Evolutionary conservation across 805 yeast species (phyloP), one percentile per base, ranked within the genome.

Genomic region (Maudiozyma barnettii): DNA sequence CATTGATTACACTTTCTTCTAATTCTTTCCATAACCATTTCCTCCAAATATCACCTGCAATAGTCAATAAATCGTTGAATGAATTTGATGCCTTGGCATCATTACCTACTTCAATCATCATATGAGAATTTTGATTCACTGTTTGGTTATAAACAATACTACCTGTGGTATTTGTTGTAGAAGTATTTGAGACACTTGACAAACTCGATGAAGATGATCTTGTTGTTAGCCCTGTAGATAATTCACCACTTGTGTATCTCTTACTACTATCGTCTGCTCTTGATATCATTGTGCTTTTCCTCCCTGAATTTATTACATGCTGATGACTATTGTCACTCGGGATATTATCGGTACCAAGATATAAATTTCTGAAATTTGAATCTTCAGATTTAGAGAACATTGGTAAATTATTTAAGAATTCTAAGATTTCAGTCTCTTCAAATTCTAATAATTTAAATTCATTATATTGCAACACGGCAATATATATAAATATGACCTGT

Each of bases 1-100:
- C 56, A 43, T 45, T 47, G 16, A 46, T 43, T 3, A 55, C 53
- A 44, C 54, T 58, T 37, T 78, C 83, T 55, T 74, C 70, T 54
- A 75, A 67, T 59, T 79, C 84, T 48, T 70, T 66, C 73, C 79
- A 85, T 37, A 84, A 67, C 86, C 91, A 85, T 56, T 80, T 82
- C 53, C 96, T 72, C 95, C 95, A 87, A 39, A 84, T 70, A 58
- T 87, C 95, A 30, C 95, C 95, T 2, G 95, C 90, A 61, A 82
- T 90, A 47, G 70, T 68, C 39, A 86, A 73, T 26, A 87, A 73
- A 53, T 81, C 82, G 58, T 84, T 89, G 61, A 87, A 82, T 54
- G 84, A 87, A 52, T 75, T 76, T 3, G 67, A 55, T 38, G 72
- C 67, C 47, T 69, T 70, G 33, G 76, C 77, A 48, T 68, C 69